A percentile compares a stretch with the other conserved stretches of the same genome.
Conservation (phyloP, 2,329 filamentous ascomycete species). For the Alternaria sp. region DNA sequence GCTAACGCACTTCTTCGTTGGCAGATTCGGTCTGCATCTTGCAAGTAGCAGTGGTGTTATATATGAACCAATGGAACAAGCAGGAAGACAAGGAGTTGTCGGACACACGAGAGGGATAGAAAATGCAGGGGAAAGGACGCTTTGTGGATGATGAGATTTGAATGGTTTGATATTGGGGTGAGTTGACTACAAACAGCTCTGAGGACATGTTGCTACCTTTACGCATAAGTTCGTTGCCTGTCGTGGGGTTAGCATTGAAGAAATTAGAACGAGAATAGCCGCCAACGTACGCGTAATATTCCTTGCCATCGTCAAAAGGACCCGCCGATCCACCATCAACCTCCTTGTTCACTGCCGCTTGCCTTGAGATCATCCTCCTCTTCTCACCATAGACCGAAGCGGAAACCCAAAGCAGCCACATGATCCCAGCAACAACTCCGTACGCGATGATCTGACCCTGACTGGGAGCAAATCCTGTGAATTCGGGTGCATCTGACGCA, state of each 20-base stretch:
- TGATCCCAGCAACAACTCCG: slow-evolving; percentile 44
- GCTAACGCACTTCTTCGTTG: background rate
- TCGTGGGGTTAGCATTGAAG: background rate
- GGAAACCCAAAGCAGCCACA: slow-evolving; percentile 47
- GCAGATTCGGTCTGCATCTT: background rate
- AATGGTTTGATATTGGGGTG: slow-evolving; percentile 2
- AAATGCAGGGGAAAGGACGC: background rate
- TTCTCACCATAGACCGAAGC: slow-evolving; percentile 43
- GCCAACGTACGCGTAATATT: slow-evolving; percentile 25
- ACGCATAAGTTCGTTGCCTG: slow-evolving; percentile 4
- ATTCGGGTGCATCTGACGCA: slow-evolving; percentile 38
- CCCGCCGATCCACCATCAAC: slow-evolving; percentile 13
- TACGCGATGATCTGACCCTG: slow-evolving; percentile 45
- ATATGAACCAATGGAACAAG: background rate
- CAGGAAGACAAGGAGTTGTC: background rate
- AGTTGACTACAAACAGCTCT: background rate
- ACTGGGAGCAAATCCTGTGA: slow-evolving; percentile 37
- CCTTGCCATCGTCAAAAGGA: slow-evolving; percentile 24
- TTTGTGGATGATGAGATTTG: background rate
- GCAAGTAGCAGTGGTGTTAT: background rate
- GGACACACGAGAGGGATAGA: background rate
- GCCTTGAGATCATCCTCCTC: slow-evolving; percentile 14
- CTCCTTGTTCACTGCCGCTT: slow-evolving; percentile 22
- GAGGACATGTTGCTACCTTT: background rate
- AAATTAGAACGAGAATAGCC: too few species aligned